Percentiles rank a stretch among this genome's conserved stretches.
These are phyloP conservation scores for Gardenia jasminoides DNA, from an alignment of 257 asterid genomes.

Conservation along the genomic window DNA sequence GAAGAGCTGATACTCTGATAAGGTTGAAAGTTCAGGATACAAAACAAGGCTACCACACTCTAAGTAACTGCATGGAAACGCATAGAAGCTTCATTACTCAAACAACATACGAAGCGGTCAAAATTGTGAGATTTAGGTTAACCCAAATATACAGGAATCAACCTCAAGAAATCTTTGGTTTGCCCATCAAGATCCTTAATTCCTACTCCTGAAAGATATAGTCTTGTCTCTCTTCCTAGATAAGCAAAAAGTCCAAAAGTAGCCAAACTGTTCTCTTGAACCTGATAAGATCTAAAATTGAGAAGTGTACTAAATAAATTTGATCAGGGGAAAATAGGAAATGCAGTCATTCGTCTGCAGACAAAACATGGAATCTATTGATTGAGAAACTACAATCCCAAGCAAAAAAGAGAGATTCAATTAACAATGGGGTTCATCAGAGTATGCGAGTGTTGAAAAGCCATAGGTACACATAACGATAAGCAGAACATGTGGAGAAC, in stretches of 20 bases:
- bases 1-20: slow-evolving; percentile 67
- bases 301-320: not conserved
- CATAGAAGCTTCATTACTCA: slow-evolving; percentile 8
- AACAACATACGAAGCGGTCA: slow-evolving; percentile 5
- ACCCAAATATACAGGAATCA: slow-evolving; percentile 13
- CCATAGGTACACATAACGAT: not conserved
- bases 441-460: not conserved
- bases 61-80: slow-evolving; percentile 53
- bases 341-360: not conserved
- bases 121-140: slow-evolving; percentile 9
- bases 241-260: slow-evolving; percentile 69
- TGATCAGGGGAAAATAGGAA: not conserved
- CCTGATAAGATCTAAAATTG: slow-evolving; percentile 32
- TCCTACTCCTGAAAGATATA: slow-evolving; percentile 55
- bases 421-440: not conserved
- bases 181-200: slow-evolving; percentile 63
- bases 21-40: slow-evolving; percentile 60
- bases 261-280: slow-evolving; percentile 58
- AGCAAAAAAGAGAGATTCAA: not conserved
- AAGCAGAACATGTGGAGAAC: not conserved
- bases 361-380: not conserved
- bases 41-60: slow-evolving; percentile 66
- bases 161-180: slow-evolving; percentile 63
- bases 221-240: slow-evolving; percentile 77
- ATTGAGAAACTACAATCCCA: not conserved